Conservation (phyloP, 176 grass and related monocot species). For the Cenchrus purpureus region DNA sequence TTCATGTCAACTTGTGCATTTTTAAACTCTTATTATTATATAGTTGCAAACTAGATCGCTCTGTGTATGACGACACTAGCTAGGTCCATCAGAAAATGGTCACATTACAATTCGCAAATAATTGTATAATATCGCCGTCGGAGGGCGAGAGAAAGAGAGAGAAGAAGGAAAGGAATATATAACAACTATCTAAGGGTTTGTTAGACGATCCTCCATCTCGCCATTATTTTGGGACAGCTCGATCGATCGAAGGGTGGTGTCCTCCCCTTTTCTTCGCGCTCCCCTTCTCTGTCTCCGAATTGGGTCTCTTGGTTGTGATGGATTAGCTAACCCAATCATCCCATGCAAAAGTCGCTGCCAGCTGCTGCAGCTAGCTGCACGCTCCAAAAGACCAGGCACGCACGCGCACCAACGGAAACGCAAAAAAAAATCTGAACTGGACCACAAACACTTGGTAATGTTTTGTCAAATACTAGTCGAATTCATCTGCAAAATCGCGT, state of each 20-base stretch:
- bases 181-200: neutral
- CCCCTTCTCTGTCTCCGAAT: neutral
- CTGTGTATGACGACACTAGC: neutral
- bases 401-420: neutral
- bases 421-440: neutral
- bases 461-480: neutral
- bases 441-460: neutral
- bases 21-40: neutral
- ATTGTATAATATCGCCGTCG: neutral
- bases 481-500: neutral
- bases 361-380: neutral
- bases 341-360: neutral
- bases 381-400: neutral
- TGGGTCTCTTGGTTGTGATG: constrained; percentile 14
- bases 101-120: neutral
- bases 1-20: neutral
- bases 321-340: constrained; percentile 33
- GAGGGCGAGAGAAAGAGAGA: too few relatives aligned
- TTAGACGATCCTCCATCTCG: constrained; percentile 34
- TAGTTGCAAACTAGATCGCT: neutral
- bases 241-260: neutral
- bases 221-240: constrained; percentile 46
- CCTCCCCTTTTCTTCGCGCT: neutral
- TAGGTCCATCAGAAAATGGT: neutral
- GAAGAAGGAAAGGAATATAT: neutral